These are phyloP conservation scores for Posidonia australis DNA, from an alignment of 106 monocot species.

Conservation along the genomic window DNA sequence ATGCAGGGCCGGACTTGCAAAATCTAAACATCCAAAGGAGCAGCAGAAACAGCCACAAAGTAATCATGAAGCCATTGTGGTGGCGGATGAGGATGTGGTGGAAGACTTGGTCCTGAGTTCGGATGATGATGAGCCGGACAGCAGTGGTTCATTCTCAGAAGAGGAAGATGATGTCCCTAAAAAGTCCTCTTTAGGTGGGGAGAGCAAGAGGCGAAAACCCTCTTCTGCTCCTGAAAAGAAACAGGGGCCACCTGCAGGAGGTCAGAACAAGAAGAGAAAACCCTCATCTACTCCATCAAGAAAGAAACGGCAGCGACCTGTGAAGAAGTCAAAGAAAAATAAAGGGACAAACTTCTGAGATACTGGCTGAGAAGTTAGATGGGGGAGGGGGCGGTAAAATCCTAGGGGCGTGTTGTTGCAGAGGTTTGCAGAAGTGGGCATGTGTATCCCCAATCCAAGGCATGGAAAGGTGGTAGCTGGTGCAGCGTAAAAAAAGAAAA, in stretches of 20 bases:
- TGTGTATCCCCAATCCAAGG: too few species aligned
- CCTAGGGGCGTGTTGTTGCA: too few species aligned
- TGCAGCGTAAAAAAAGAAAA: too few species aligned
- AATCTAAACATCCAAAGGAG: background rate
- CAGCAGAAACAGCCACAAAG: conserved; percentile 20
- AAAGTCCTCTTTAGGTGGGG: background rate
- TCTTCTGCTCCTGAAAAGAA: background rate
- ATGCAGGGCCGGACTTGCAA: conserved; percentile 13
- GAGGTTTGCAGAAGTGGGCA: too few species aligned
- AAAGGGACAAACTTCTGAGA: background rate
- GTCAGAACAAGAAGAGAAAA: background rate
- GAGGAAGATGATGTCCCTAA: conserved; percentile 8
- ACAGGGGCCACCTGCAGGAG: background rate
- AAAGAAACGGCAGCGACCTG: too few species aligned
- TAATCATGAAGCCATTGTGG: conserved; percentile 13
- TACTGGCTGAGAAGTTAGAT: background rate
- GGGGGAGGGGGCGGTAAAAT: too few species aligned
- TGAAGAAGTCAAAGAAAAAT: background rate
- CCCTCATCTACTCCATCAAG: background rate
- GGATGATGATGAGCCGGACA: conserved; percentile 39
- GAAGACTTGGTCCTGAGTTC: conserved; percentile 90
- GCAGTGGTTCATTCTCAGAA: conserved; percentile 6
- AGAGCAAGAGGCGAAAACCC: conserved; percentile 18
- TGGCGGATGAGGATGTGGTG: conserved; percentile 63
- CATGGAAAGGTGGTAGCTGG: too few species aligned